Evolutionary conservation across 73 alveolate genomes (phyloP).

Genomic region (Paramecium primaurelia): DNA sequence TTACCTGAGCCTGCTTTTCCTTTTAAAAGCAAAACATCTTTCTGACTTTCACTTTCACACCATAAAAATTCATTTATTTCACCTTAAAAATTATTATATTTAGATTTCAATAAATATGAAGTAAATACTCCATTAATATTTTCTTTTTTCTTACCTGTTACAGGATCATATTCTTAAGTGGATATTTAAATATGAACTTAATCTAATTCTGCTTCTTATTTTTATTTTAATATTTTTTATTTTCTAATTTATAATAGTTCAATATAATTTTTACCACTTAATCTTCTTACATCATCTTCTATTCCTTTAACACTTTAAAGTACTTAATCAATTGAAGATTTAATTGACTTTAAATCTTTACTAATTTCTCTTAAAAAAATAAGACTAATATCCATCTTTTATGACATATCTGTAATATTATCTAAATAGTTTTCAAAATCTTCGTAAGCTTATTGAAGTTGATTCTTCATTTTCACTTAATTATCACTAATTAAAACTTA

Average conservation of each 20-base stretch:
- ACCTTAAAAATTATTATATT: background rate
- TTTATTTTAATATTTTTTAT: background rate
- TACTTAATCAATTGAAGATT: background rate
- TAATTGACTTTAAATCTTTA: background rate
- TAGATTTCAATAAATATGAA: background rate
- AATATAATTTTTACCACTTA: background rate
- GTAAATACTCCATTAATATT: background rate
- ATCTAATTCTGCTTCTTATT: background rate
- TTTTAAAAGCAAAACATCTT: background rate
- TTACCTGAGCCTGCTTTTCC: slow-evolving; percentile 4
- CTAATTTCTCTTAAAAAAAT: background rate
- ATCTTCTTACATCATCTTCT: background rate
- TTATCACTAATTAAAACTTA: background rate
- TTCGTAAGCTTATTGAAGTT: background rate
- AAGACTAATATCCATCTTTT: background rate
- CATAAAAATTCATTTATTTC: background rate
- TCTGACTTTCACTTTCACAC: background rate
- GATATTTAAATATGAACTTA: background rate
- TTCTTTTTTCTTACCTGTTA: background rate
- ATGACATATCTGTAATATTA: background rate
- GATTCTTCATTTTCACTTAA: background rate
- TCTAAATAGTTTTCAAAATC: background rate
- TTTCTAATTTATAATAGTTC: background rate
- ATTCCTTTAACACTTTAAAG: background rate
- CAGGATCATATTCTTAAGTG: background rate